Evolutionary conservation across 352 stramenopile species (phyloP).

Genomic region (Bremia lactucae): DNA sequence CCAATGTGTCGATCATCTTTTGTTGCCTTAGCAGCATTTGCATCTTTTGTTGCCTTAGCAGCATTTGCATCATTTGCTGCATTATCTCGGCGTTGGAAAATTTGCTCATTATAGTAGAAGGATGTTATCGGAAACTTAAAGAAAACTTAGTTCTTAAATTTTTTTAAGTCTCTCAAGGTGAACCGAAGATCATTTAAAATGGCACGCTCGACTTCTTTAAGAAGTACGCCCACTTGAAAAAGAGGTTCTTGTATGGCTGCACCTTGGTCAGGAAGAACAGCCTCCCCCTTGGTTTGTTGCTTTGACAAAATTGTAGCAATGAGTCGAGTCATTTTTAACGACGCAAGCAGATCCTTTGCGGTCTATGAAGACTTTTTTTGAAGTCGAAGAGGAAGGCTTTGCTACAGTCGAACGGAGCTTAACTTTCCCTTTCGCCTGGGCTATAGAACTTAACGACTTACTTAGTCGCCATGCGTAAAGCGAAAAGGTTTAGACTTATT

Average conservation of each 20-base stretch:
- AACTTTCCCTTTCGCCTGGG: neutral
- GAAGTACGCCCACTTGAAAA: neutral
- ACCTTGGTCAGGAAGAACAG: neutral
- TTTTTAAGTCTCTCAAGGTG: neutral
- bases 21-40: no score
- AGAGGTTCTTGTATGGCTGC: neutral
- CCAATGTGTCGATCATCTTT: no score
- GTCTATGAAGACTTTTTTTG: neutral
- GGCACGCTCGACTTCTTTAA: neutral
- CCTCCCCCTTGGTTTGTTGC: neutral
- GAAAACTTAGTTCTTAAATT: neutral
- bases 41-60: neutral
- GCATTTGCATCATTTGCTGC: neutral
- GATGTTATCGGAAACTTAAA: no score
- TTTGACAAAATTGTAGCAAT: neutral
- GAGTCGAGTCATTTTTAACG: neutral
- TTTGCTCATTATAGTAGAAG: no score
- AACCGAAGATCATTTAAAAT: neutral
- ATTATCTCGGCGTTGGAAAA: neutral
- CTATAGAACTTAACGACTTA: neutral
- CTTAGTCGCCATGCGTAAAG: neutral
- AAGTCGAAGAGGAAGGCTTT: neutral
- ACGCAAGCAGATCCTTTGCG: neutral
- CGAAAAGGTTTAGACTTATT: neutral
- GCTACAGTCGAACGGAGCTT: neutral